Evolutionary conservation across 2,329 filamentous ascomycete genomes (phyloP).

Genomic region (Stachybotrys chlorohalonatus): DNA sequence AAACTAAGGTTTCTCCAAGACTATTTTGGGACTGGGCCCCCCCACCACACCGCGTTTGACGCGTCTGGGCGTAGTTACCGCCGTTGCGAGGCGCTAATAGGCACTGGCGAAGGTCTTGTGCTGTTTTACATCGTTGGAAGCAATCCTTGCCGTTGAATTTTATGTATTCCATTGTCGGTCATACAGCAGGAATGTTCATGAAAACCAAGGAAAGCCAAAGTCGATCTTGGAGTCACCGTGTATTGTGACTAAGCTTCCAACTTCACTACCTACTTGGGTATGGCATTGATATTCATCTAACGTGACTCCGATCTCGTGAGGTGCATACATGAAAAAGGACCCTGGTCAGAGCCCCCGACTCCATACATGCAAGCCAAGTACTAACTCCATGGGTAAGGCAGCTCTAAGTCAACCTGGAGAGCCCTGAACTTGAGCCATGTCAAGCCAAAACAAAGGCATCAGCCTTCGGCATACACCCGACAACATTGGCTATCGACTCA

Average conservation of each 20-base stretch:
- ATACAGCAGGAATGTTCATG: too few species aligned
- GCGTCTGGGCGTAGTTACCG: background rate
- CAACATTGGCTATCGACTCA: slow-evolving; percentile 45
- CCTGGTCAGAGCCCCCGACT: background rate
- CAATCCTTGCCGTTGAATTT: too few species aligned
- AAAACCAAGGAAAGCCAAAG: too few species aligned
- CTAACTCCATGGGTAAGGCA: background rate
- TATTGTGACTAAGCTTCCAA: too few species aligned
- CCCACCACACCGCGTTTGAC: slow-evolving; percentile 2
- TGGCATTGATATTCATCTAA: background rate
- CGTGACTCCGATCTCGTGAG: background rate
- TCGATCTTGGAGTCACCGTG: too few species aligned
- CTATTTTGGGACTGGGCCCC: background rate
- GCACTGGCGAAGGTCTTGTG: too few species aligned
- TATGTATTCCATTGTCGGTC: too few species aligned
- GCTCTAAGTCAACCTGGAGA: background rate
- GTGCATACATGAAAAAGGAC: background rate
- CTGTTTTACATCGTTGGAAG: too few species aligned
- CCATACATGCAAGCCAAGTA: too few species aligned
- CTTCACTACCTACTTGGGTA: too few species aligned
- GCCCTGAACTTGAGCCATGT: slow-evolving; percentile 20
- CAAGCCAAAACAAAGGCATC: slow-evolving; percentile 39
- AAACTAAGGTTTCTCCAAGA: background rate
- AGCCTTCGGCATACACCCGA: slow-evolving; percentile 40
- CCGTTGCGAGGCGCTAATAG: too few species aligned